phyloP scores from a whole-genome alignment of 805 yeast species.

The Candida awuae region DNA sequence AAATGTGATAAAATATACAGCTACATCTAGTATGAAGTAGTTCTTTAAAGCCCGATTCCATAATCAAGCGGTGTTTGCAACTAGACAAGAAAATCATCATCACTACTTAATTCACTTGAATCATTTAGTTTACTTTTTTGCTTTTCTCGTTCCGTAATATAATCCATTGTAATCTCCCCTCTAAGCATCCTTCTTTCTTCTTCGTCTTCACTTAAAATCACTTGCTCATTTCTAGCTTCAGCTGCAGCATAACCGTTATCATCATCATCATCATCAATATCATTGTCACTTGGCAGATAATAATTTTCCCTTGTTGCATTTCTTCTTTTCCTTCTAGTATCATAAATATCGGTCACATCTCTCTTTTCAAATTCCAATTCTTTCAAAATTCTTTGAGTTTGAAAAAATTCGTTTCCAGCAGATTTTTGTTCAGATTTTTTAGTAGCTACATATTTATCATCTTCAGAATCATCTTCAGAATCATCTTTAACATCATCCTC shows the following conservation, averaged over 20 bases:
- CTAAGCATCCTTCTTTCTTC: conserved; percentile 12
- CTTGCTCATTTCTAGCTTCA: conserved; percentile 11
- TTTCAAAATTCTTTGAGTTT: conserved; percentile 7
- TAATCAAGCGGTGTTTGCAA: too few relatives aligned
- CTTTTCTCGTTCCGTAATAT: conserved; percentile 4
- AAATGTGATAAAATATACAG: too few relatives aligned
- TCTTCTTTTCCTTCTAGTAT: conserved; percentile 6
- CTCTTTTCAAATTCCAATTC: conserved; percentile 14
- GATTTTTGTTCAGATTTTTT: neutral
- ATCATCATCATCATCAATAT: conserved; percentile 40
- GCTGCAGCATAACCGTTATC: conserved; percentile 32
- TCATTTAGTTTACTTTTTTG: neutral
- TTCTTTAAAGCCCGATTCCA: too few relatives aligned
- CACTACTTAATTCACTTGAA: conserved; percentile 6
- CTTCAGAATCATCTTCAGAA: neutral
- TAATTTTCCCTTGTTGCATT: conserved; percentile 50
- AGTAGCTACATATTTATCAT: neutral
- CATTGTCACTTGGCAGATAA: conserved; percentile 56
- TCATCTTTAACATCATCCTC: neutral
- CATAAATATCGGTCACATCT: conserved; percentile 9
- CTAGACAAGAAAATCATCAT: conserved; percentile 6
- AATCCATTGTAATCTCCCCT: conserved; percentile 11
- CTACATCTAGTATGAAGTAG: too few relatives aligned
- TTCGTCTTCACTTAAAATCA: conserved; percentile 17
- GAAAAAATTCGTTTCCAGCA: conserved; percentile 1